A percentile compares a stretch with the other conserved stretches of the same genome.
Evolutionary conservation across 768 basidiomycete genomes (phyloP).

Genomic region (Mrakia gelida): DNA sequence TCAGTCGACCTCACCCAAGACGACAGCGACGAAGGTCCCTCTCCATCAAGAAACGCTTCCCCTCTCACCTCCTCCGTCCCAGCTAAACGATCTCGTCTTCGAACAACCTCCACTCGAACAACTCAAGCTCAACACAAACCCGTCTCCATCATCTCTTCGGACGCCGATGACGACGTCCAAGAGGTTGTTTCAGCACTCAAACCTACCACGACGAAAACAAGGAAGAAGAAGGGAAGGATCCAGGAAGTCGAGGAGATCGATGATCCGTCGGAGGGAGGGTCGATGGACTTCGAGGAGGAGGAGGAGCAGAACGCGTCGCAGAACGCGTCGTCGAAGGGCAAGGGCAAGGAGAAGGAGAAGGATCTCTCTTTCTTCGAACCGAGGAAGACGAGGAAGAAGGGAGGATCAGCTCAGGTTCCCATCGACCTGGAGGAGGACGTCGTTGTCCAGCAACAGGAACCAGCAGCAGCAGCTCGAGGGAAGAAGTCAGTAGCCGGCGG

Average conservation of each 20-base stretch:
- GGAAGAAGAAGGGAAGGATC: neutral
- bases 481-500: neutral
- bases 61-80: neutral
- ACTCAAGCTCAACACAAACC: neutral
- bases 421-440: neutral
- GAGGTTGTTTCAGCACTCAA: neutral
- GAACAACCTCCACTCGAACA: neutral
- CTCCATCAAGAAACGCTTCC: neutral
- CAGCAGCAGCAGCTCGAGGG: neutral
- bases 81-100: neutral
- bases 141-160: neutral
- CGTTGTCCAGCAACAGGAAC: neutral
- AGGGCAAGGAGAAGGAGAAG: neutral
- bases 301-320: neutral
- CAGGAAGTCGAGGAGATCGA: conserved; percentile 2
- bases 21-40: neutral
- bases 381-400: neutral
- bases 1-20: conserved; percentile 7
- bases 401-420: neutral
- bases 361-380: neutral
- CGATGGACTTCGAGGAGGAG: neutral
- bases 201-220: neutral
- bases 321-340: neutral
- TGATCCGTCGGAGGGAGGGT: neutral
- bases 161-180: neutral